Conservation (phyloP, 192 early-diverging fungal genomes). For the Dissophora ornata region DNA sequence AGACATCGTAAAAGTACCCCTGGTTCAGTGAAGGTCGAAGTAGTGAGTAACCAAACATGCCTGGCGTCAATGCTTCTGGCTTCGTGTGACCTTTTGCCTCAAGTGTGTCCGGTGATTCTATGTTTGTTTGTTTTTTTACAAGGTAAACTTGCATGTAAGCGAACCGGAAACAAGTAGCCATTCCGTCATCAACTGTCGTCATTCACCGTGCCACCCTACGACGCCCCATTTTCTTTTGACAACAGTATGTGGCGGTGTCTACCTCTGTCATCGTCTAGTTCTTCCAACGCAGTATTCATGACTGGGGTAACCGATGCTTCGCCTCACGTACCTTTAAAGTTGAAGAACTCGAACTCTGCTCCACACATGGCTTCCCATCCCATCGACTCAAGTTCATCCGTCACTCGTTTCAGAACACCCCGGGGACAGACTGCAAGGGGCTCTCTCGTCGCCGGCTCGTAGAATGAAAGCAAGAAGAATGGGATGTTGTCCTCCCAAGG, state of each 20-base stretch:
- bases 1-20: conserved; percentile 76
- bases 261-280: too few species aligned
- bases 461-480: conserved; percentile 77
- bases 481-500: conserved; percentile 84
- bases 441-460: conserved; percentile 65
- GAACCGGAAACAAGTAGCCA: too few species aligned
- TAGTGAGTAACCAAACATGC: conserved; percentile 88
- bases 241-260: too few species aligned
- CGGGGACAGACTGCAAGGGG: conserved; percentile 78
- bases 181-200: too few species aligned
- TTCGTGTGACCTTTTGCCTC: conserved; percentile 68
- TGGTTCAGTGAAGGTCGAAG: conserved; percentile 74
- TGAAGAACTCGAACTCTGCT: conserved; percentile 83
- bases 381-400: conserved; percentile 73
- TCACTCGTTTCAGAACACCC: conserved; percentile 58
- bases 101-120: conserved; percentile 78
- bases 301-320: too few species aligned
- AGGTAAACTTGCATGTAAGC: too few species aligned
- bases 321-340: conserved; percentile 82
- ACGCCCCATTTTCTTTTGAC: too few species aligned
- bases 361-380: conserved; percentile 66
- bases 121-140: too few species aligned
- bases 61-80: conserved; percentile 71
- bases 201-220: too few species aligned
- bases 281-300: too few species aligned